Conservation (phyloP, 176 grass and related monocot species). For the Oryza meridionalis region DNA sequence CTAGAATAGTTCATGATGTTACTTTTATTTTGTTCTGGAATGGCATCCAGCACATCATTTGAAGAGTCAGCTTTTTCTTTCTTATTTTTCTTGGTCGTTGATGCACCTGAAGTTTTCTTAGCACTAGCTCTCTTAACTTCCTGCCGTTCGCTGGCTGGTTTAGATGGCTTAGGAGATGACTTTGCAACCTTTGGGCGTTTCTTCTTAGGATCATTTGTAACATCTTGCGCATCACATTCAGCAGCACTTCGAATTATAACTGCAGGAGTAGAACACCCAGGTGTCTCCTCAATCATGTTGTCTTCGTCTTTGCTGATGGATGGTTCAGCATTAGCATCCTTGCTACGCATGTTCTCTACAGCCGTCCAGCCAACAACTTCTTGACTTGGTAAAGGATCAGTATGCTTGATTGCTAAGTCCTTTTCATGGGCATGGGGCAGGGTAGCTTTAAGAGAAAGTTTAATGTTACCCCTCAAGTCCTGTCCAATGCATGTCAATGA, state of each 20-base stretch:
- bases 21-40: conserved; percentile 38
- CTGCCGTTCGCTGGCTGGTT: neutral
- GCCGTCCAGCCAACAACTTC: conserved; percentile 53
- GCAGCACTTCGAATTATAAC: conserved; percentile 76
- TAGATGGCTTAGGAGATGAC: conserved; percentile 60
- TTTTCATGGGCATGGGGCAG: conserved; percentile 47
- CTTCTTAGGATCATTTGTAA: conserved; percentile 40
- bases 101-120: conserved; percentile 44
- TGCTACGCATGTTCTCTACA: conserved; percentile 51
- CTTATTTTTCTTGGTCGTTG: conserved; percentile 48
- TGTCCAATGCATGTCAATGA: conserved; percentile 87
- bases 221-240: conserved; percentile 77
- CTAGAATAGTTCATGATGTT: conserved; percentile 31
- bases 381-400: conserved; percentile 48
- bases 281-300: conserved; percentile 28
- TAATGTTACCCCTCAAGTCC: conserved; percentile 93
- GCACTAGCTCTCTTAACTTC: conserved; percentile 32
- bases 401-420: conserved; percentile 32
- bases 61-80: conserved; percentile 38
- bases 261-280: conserved; percentile 51
- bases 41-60: conserved; percentile 32
- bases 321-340: conserved; percentile 43
- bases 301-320: conserved; percentile 42
- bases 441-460: conserved; percentile 85
- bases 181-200: conserved; percentile 57